Conservation (phyloP, 345 rosid species). For the Lenwebbia sp. region DNA sequence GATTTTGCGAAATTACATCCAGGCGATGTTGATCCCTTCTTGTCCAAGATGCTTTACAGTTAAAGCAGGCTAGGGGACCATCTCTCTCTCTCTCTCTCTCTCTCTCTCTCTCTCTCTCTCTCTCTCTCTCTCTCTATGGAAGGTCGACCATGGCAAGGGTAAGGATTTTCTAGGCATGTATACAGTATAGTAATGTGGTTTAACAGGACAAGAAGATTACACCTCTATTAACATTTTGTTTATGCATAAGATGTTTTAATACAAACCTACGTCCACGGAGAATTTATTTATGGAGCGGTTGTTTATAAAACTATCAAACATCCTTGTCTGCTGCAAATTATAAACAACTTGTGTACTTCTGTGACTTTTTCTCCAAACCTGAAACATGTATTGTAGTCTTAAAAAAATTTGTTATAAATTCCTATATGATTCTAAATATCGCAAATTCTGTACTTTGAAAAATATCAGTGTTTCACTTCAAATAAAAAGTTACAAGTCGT, state of each 20-base stretch:
- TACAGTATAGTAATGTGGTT: neutral
- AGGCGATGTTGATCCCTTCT: neutral
- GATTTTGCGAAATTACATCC: neutral
- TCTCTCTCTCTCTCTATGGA: neutral
- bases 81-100: neutral
- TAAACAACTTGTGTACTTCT: neutral
- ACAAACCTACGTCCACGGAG: neutral
- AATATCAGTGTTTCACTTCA: neutral
- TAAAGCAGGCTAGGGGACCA: neutral
- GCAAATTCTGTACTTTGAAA: neutral
- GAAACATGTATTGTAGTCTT: neutral
- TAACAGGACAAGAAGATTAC: neutral
- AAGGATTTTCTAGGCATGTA: neutral
- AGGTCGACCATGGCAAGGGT: neutral
- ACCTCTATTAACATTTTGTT: neutral
- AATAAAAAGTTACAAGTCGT: neutral
- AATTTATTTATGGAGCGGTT: neutral
- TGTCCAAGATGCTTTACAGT: neutral
- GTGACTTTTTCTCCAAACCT: neutral
- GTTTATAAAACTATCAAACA: neutral
- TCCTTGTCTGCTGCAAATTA: neutral
- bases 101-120: neutral
- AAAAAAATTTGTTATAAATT: neutral
- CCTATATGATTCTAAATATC: neutral
- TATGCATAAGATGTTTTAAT: neutral